phyloP scores from a whole-genome alignment of 2,329 filamentous ascomycete genomes.

The Alternaria infectoria region DNA sequence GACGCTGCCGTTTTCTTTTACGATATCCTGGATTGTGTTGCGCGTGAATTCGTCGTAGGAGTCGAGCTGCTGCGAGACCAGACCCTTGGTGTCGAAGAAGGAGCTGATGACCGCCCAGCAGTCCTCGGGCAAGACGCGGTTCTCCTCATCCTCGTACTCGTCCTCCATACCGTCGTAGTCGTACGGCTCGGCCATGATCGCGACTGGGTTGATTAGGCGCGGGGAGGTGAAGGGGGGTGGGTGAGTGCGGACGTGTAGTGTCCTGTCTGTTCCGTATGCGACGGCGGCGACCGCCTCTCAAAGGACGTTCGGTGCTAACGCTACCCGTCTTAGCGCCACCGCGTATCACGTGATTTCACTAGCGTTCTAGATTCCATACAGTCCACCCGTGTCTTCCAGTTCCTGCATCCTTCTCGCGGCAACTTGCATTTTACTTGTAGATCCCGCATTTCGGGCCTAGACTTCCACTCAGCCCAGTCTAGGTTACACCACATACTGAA shows the following conservation, averaged over 20 bases:
- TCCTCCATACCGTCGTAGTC: slow-evolving; percentile 50
- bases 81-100: slow-evolving; percentile 94
- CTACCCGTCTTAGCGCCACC: not conserved
- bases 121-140: slow-evolving; percentile 87
- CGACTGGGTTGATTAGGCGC: slow-evolving; percentile 13
- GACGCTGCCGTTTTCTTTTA: slow-evolving; percentile 88
- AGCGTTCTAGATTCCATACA: not conserved
- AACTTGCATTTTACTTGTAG: not conserved
- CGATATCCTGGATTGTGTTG: slow-evolving; percentile 91
- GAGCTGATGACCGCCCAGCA: slow-evolving; percentile 98
- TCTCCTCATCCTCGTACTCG: slow-evolving; percentile 65
- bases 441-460: not conserved
- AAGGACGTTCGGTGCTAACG: slow-evolving; percentile 18
- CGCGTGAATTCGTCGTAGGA: slow-evolving; percentile 98
- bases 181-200: slow-evolving; percentile 55
- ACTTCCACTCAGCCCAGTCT: not conserved
- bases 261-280: slow-evolving; percentile 27
- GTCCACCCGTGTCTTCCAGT: not conserved
- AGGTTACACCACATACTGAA: not conserved
- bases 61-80: slow-evolving; percentile 96
- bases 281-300: slow-evolving; percentile 32
- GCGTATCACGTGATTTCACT: not conserved
- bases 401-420: not conserved
- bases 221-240: slow-evolving; percentile 3
- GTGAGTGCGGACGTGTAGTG: slow-evolving; percentile 20